Percentiles rank a stretch among this genome's conserved stretches.
phyloP scores from a whole-genome alignment of 768 basidiomycete genomes.

The Kwoniella dejecticola region DNA sequence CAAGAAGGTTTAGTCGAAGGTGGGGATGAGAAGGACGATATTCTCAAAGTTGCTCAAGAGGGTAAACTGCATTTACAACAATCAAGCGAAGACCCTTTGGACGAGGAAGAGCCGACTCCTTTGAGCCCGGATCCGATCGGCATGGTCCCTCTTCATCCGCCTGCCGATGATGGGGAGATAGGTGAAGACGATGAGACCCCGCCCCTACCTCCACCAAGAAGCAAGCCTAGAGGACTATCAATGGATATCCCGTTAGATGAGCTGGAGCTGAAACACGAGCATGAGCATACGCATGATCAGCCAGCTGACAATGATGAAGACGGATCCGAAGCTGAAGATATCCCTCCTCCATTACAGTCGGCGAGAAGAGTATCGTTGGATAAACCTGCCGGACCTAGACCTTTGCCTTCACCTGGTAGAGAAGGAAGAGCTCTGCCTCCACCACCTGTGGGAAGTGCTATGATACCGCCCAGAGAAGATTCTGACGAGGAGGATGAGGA shows the following conservation, averaged over 20 bases:
- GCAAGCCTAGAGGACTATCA: slow-evolving; percentile 9
- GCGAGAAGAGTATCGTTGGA: slow-evolving; percentile 6
- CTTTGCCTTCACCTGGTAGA: slow-evolving; percentile 26
- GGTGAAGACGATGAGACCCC: slow-evolving; percentile 27
- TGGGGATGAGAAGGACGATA: slow-evolving; percentile 39
- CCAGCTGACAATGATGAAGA: slow-evolving; percentile 36
- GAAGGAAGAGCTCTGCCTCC: slow-evolving; percentile 25
- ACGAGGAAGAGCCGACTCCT: slow-evolving; percentile 3
- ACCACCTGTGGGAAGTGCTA: slow-evolving; percentile 28
- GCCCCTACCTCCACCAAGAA: slow-evolving; percentile 34
- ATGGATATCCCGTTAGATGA: slow-evolving; percentile 48
- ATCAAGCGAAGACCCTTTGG: not conserved
- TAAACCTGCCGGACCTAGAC: slow-evolving; percentile 30
- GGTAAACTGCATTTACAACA: slow-evolving; percentile 23
- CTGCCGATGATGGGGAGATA: slow-evolving; percentile 24
- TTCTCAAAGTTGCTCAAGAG: slow-evolving; percentile 25
- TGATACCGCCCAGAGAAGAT: slow-evolving; percentile 37
- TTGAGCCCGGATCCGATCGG: slow-evolving; percentile 17
- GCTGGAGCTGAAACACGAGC: slow-evolving; percentile 50
- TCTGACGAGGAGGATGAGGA: slow-evolving; percentile 33
- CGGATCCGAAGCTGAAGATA: too few species aligned
- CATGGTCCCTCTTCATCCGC: slow-evolving; percentile 42
- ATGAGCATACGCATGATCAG: slow-evolving; percentile 29
- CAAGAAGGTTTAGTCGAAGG: slow-evolving; percentile 36
- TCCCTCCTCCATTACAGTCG: slow-evolving; percentile 34